Conservation (phyloP, 805 yeast genomes). For the Clavispora asparagi region DNA sequence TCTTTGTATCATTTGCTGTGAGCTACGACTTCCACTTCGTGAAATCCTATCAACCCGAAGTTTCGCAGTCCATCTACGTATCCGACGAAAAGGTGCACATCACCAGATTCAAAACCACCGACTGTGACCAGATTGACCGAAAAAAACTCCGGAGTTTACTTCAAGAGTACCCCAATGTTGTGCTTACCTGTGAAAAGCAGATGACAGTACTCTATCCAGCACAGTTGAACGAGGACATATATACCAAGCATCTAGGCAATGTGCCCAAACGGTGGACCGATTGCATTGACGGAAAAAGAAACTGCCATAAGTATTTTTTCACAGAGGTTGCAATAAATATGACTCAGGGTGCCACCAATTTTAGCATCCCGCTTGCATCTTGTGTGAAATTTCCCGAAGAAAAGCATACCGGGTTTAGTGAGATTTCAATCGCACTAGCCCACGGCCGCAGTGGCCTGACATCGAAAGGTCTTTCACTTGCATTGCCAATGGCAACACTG, state of each 20-base stretch:
- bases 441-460: not conserved
- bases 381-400: not conserved
- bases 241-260: not conserved
- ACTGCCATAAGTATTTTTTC: not conserved
- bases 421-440: not conserved
- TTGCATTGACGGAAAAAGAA: not conserved
- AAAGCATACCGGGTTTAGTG: not conserved
- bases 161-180: constrained; percentile 9
- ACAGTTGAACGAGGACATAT: not conserved
- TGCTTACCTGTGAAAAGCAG: constrained; percentile 9
- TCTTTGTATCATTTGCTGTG: not conserved
- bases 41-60: not conserved
- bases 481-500: constrained; percentile 2
- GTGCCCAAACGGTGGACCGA: not conserved
- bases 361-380: constrained; percentile 1
- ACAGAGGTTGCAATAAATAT: not conserved
- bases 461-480: constrained; percentile 1
- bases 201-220: constrained; percentile 8
- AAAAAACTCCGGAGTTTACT: constrained; percentile 3
- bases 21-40: not conserved
- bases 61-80: not conserved
- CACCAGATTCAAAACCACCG: not conserved
- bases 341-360: not conserved
- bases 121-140: constrained; percentile 7
- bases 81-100: not conserved